Base-by-base conservation (phyloP, 495 filamentous ascomycete species). In the Friedmanniomyces endolithicus region DNA sequence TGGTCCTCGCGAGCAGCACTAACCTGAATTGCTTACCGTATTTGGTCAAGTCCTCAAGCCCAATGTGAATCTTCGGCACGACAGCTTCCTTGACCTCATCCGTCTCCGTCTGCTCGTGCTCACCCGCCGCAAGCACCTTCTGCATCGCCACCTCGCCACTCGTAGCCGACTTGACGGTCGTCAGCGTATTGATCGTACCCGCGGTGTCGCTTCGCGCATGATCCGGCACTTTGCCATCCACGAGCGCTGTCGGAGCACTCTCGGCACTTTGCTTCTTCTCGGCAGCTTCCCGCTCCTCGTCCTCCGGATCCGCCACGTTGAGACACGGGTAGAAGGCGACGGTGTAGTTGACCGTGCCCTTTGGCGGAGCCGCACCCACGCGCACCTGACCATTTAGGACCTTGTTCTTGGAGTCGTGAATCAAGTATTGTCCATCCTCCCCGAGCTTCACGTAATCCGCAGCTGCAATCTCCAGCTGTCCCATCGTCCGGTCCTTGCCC, bases 271-370 rank as follows among this genome's bases (percentile, higher is more conserved):
- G 25, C 2, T 22, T 44, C 17, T 25, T 68, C 48, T 65, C 65
- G 31, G 64, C 66, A 29, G 72, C 67, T 23, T 76, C 72, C 48
- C 70, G 61, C 31, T 78, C 84, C 60, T 95, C 90, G n/a, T 94
- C 87, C 60, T 95, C 90, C 6, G 90, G 90, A 68, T 97, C 92
- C 39, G 85, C 79, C 16, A 97, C 74, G 55, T 90, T 87, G 14
- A 95, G 71, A 45, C 82, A 83, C 2, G 92, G 94, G 64, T 87
- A 97, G 74, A 99, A 99, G 7, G 90, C 75, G 33, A 83, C 81
- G 1, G 87, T 92, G 67, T 86, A 96, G 57, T 81, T 84, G 19
- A 99, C 77, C 4, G 70, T 76, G 54, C 92, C 92, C 73, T 96
- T 96, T 19, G 78, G 70, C 20, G 78, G 68, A 31, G 84, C 80